Percentiles rank a stretch among this genome's conserved stretches.
Conservation (phyloP, 495 filamentous ascomycete genomes). For the Bacidia gigantensis region DNA sequence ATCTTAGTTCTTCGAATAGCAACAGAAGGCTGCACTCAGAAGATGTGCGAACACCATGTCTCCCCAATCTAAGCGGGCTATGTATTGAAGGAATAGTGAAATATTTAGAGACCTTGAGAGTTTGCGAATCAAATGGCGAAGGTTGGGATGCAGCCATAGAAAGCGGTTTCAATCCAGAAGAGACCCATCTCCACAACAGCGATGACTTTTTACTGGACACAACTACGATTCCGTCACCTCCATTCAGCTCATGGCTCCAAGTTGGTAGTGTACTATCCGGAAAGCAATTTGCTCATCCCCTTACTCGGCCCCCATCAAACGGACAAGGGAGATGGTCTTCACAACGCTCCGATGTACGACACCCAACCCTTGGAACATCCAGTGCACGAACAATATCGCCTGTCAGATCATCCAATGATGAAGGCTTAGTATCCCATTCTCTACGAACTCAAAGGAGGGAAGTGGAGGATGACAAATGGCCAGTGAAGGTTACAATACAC, state of each 20-base stretch:
- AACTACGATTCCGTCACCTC: constrained; percentile 36
- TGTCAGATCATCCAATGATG: neutral
- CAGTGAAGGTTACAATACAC: constrained; percentile 60
- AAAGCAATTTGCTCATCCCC: constrained; percentile 36
- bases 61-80: constrained; percentile 19
- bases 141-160: constrained; percentile 38
- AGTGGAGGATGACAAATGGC: constrained; percentile 49
- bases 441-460: constrained; percentile 11
- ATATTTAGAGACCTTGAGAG: constrained; percentile 49
- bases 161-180: constrained; percentile 30
- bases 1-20: constrained; percentile 26
- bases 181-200: constrained; percentile 32
- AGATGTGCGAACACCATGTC: constrained; percentile 31
- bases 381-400: constrained; percentile 8
- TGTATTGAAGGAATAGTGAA: constrained; percentile 48
- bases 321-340: neutral
- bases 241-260: constrained; percentile 51
- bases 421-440: constrained; percentile 24
- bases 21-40: constrained; percentile 39
- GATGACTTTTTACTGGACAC: constrained; percentile 53
- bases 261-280: constrained; percentile 52
- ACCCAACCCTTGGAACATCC: constrained; percentile 12
- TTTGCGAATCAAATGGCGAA: constrained; percentile 41
- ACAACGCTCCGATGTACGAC: constrained; percentile 8
- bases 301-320: constrained; percentile 2